phyloP scores from a whole-genome alignment of 1,139 yeast genomes.

The Saccharomycopsis hybrid region DNA sequence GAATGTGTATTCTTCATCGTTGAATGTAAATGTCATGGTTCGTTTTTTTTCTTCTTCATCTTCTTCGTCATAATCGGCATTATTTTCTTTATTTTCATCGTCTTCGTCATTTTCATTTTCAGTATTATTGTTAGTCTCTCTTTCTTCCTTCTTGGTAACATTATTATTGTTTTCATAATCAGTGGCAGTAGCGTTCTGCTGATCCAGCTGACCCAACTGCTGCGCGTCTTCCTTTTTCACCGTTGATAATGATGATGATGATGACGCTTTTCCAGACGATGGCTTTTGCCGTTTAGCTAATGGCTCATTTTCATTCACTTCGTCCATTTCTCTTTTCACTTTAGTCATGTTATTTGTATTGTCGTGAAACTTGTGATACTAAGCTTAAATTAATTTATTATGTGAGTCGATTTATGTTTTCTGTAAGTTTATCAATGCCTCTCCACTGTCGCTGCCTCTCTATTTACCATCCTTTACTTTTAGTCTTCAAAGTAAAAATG shows the following conservation, averaged over 20 bases:
- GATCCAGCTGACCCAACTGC: no score
- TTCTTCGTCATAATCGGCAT: slow-evolving; percentile 25
- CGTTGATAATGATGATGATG: no score
- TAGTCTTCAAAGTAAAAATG: no score
- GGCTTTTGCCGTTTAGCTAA: slow-evolving; percentile 29
- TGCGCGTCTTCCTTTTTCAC: slow-evolving; percentile 20
- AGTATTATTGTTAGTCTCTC: slow-evolving; percentile 29
- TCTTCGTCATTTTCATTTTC: slow-evolving; percentile 29
- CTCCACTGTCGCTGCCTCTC: no score
- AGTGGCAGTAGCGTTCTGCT: slow-evolving; percentile 26
- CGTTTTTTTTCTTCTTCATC: slow-evolving; percentile 37
- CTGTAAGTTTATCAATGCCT: no score
- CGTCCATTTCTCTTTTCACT: slow-evolving; percentile 71
- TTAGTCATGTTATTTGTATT: slow-evolving; percentile 25
- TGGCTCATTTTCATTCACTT: slow-evolving; percentile 43
- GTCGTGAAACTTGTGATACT: no score
- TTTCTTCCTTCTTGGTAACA: no score
- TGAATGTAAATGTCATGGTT: slow-evolving; percentile 50
- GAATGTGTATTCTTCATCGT: slow-evolving; percentile 77
- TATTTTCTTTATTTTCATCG: slow-evolving; percentile 24
- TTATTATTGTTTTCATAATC: slow-evolving; percentile 23
- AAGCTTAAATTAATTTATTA: no score
- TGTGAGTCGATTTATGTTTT: no score
- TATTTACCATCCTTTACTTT: no score
- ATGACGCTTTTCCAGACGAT: slow-evolving; percentile 15